Evolutionary conservation across 441 rosid genomes (phyloP).

Genomic region (Pelargonium fulgidum): DNA sequence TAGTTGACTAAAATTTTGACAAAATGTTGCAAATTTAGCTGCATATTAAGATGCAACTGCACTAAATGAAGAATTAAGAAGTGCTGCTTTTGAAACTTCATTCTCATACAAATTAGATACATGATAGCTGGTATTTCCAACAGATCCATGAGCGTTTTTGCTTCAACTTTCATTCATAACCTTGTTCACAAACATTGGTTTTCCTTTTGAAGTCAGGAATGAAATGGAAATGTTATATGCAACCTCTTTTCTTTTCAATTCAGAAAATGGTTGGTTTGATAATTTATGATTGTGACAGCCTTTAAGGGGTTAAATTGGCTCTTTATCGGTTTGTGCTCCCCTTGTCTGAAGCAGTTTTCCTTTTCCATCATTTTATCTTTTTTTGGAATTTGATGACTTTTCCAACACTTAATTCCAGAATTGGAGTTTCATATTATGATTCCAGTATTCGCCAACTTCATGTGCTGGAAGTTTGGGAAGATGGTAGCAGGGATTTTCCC

Average conservation of each 20-base stretch:
- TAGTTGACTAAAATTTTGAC: not conserved
- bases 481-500: constrained; percentile 60
- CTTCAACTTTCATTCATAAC: constrained; percentile 8
- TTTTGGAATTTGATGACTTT: constrained; percentile 8
- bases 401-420: constrained; percentile 32
- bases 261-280: not conserved
- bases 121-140: not conserved
- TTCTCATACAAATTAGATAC: not conserved
- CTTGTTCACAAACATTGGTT: constrained; percentile 5
- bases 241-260: not conserved
- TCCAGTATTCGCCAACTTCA: constrained; percentile 73
- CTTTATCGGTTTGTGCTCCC: not conserved
- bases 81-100: not conserved
- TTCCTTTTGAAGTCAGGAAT: not conserved
- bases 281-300: constrained; percentile 8
- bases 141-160: not conserved
- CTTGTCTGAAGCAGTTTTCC: not conserved
- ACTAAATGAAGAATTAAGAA: not conserved
- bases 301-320: not conserved
- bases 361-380: not conserved
- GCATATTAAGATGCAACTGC: not conserved
- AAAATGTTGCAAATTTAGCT: not conserved
- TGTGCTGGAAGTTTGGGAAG: constrained; percentile 93
- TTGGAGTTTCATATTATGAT: constrained; percentile 90
- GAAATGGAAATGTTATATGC: not conserved